phyloP scores from a whole-genome alignment of 2,329 filamentous ascomycete genomes.

The Delphinella strobiligena region DNA sequence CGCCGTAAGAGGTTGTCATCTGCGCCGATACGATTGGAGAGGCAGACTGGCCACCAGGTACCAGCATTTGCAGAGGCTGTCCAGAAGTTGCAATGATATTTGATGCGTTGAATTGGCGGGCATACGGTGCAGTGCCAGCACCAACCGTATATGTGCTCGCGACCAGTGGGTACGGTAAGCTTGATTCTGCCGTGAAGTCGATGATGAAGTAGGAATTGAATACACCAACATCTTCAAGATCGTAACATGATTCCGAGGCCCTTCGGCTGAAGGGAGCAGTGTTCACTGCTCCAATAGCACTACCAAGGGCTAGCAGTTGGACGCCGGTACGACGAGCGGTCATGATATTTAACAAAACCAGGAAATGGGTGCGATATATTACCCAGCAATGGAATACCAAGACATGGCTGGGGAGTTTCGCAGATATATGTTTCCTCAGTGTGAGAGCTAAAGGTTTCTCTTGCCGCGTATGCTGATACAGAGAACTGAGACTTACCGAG shows the following conservation, averaged over 20 bases:
- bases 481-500: no score
- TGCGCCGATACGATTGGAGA: conserved; percentile 35
- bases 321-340: no score
- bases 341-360: no score
- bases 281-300: not conserved
- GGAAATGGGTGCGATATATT: no score
- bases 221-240: conserved; percentile 5
- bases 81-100: conserved; percentile 8
- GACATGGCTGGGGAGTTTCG: no score
- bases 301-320: no score
- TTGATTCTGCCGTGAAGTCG: conserved; percentile 9
- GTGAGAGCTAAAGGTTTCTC: no score
- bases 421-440: no score
- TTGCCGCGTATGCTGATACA: no score
- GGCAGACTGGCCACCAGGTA: conserved; percentile 4
- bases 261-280: not conserved
- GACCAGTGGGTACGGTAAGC: conserved; percentile 4
- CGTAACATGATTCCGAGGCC: not conserved
- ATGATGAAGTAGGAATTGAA: conserved; percentile 8
- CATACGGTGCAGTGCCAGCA: conserved; percentile 7
- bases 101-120: conserved; percentile 7
- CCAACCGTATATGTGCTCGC: conserved; percentile 8
- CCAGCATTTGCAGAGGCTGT: conserved; percentile 7
- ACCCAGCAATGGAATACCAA: no score
- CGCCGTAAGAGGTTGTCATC: conserved; percentile 46